These are phyloP conservation scores for Phialemonium atrogriseum DNA, from an alignment of 2,329 filamentous ascomycete genomes.

Conservation along the genomic window DNA sequence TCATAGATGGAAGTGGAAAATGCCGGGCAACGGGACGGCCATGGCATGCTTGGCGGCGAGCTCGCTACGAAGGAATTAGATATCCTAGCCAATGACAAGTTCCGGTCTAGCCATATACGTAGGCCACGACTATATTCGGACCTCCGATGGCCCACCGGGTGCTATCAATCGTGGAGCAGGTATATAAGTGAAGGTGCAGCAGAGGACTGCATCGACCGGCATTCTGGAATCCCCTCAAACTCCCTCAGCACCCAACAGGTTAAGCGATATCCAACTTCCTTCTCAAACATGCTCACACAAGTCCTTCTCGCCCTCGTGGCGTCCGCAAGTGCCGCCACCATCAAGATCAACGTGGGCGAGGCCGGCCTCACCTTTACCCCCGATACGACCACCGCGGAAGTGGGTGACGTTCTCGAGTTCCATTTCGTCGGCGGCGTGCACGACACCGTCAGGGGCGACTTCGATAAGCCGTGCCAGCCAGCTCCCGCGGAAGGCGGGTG, in stretches of 20 bases:
- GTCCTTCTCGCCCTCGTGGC: slow-evolving; percentile 5
- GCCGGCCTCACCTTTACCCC: slow-evolving; percentile 35
- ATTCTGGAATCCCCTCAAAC: background rate
- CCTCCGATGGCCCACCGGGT: too few relatives aligned
- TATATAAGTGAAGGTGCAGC: background rate
- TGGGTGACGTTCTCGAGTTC: slow-evolving; percentile 44
- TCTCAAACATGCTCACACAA: background rate
- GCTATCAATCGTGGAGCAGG: too few relatives aligned
- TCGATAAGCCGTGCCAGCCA: slow-evolving; percentile 40
- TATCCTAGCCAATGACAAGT: too few relatives aligned
- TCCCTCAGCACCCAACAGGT: background rate
- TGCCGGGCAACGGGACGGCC: too few relatives aligned
- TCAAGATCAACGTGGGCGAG: slow-evolving; percentile 33
- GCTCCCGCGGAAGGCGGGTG: too few relatives aligned
- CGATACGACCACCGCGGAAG: slow-evolving; percentile 29
- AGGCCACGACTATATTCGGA: too few relatives aligned
- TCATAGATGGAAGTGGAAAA: too few relatives aligned
- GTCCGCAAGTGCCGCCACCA: slow-evolving; percentile 15
- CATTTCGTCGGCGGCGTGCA: slow-evolving; percentile 43
- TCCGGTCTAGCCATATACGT: too few relatives aligned
- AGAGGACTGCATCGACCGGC: too few relatives aligned
- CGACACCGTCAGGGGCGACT: slow-evolving; percentile 39
- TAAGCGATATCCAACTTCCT: background rate
- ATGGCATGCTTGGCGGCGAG: too few relatives aligned
- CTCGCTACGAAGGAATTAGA: too few relatives aligned